phyloP scores from a whole-genome alignment of 2,329 filamentous ascomycete genomes.

The Fusarium nanum region DNA sequence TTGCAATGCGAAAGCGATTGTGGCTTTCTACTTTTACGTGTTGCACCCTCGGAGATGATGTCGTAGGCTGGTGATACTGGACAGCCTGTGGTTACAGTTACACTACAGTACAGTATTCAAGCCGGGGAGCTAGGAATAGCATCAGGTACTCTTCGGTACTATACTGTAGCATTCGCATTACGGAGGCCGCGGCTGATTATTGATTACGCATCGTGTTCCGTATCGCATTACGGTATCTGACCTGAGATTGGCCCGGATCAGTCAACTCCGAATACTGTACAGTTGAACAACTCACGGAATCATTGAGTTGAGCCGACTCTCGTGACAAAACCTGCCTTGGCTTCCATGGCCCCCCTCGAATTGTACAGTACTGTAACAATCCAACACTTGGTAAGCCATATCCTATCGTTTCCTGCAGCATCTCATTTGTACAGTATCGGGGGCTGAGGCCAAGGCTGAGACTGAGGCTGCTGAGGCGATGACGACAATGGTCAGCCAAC shows the following conservation, averaged over 20 bases:
- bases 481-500: slow-evolving; percentile 27
- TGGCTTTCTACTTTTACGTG: slow-evolving; percentile 14
- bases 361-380: slow-evolving; percentile 24
- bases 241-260: slow-evolving; percentile 31
- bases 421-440: slow-evolving; percentile 10
- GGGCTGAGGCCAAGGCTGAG: slow-evolving; percentile 16
- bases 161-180: slow-evolving; percentile 13
- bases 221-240: slow-evolving; percentile 7
- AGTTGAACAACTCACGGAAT: not conserved
- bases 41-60: slow-evolving; percentile 22
- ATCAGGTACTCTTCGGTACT: slow-evolving; percentile 1
- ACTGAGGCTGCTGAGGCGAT: slow-evolving; percentile 4
- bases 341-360: not conserved
- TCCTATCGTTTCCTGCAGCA: not conserved
- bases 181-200: slow-evolving; percentile 17
- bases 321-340: slow-evolving; percentile 19
- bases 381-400: not conserved
- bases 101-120: not conserved
- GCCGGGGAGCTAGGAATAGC: slow-evolving; percentile 29
- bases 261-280: slow-evolving; percentile 9
- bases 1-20: slow-evolving; percentile 21
- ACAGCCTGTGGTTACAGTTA: not conserved
- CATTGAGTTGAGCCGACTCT: slow-evolving; percentile 8
- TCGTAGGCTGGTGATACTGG: slow-evolving; percentile 3
- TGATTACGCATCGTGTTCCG: slow-evolving; percentile 14